Evolutionary conservation across 148 eudicot genomes (phyloP).

Genomic region (Chenopodium berlandieri): DNA sequence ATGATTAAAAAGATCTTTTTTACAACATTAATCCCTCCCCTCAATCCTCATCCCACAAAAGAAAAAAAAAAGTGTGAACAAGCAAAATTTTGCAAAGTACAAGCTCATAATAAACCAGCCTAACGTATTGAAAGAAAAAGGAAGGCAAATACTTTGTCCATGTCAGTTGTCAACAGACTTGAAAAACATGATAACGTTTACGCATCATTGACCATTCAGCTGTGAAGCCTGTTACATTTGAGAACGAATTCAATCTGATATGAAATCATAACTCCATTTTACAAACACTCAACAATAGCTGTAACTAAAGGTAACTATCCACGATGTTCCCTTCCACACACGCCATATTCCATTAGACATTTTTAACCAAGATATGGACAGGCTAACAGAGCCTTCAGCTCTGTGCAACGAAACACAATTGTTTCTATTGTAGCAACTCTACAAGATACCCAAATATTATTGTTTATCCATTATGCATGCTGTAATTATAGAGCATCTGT

Average conservation of each 20-base stretch:
- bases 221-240: too few species aligned
- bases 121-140: neutral
- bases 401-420: neutral
- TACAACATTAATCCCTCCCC: neutral
- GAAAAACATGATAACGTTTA: neutral
- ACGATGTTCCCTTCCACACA: neutral
- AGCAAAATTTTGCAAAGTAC: neutral
- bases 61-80: neutral
- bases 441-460: neutral
- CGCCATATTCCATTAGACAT: conserved; percentile 1
- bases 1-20: neutral
- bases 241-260: too few species aligned
- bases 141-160: too few species aligned
- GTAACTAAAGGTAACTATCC: neutral
- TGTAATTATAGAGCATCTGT: neutral
- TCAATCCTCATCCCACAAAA: neutral
- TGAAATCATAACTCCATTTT: neutral
- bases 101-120: neutral
- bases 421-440: neutral
- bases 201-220: too few species aligned
- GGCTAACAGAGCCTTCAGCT: neutral
- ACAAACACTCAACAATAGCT: neutral
- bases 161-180: too few species aligned
- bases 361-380: neutral
- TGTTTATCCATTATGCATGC: neutral